phyloP scores from a whole-genome alignment of 2,329 filamentous ascomycete species.

The Chaetomiaceae sp. region DNA sequence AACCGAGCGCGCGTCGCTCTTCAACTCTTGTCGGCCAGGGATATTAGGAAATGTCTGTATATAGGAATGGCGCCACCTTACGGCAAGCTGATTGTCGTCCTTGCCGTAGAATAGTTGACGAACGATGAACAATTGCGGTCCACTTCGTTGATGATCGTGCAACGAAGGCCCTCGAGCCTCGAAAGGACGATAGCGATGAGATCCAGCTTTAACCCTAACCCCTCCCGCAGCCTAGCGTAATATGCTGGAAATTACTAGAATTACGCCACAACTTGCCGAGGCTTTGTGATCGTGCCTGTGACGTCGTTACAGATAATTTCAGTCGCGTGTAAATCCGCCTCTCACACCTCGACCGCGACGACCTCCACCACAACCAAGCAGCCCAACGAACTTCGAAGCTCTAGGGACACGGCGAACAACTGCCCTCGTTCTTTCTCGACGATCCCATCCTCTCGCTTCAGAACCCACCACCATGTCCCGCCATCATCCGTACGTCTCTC shows the following conservation, averaged over 20 bases:
- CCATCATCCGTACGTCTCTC: conserved; percentile 75
- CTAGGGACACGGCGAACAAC: neutral
- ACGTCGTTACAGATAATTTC: conserved; percentile 12
- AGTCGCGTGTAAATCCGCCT: conserved; percentile 9
- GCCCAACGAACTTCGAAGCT: neutral
- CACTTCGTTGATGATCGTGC: too few relatives aligned
- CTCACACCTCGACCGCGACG: conserved; percentile 1
- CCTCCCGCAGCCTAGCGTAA: neutral
- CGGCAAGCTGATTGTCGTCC: too few relatives aligned
- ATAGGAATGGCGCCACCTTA: too few relatives aligned
- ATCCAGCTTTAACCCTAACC: conserved; percentile 5
- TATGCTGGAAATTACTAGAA: conserved; percentile 5
- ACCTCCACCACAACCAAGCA: neutral
- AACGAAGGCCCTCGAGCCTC: neutral
- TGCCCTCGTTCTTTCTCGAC: neutral
- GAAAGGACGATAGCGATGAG: neutral
- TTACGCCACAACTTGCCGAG: conserved; percentile 7
- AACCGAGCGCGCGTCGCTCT: neutral
- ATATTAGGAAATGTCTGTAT: too few relatives aligned
- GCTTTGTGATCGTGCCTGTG: neutral
- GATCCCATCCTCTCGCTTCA: too few relatives aligned
- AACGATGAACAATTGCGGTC: too few relatives aligned
- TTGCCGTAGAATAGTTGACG: too few relatives aligned
- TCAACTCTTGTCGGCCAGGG: too few relatives aligned
- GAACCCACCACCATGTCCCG: conserved; percentile 63